Conservation (phyloP, 129 eudicot genomes). For the Lactuca sativa region DNA sequence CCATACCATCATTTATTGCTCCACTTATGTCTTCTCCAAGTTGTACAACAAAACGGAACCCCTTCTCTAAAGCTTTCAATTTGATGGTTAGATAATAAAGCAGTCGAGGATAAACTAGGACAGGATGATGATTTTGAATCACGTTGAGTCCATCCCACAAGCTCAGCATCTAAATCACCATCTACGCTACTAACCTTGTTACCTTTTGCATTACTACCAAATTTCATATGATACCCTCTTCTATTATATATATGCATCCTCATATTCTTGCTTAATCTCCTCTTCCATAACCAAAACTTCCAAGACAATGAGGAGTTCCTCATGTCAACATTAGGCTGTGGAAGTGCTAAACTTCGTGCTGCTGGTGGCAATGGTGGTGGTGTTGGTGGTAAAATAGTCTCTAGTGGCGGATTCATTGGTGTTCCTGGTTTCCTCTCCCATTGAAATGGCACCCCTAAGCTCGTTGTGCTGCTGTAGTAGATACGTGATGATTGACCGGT, state of each 20-base stretch:
- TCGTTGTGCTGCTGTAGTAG: conserved; percentile 36
- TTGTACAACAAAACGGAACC: conserved; percentile 34
- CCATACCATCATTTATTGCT: conserved; percentile 14
- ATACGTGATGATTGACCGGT: conserved; percentile 59
- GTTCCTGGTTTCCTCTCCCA: conserved; percentile 89
- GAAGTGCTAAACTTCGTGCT: conserved; percentile 48
- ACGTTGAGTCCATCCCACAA: conserved; percentile 27
- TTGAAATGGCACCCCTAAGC: conserved; percentile 62
- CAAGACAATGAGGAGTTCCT: conserved; percentile 15
- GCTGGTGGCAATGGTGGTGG: conserved; percentile 51
- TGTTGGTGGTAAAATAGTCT: conserved; percentile 26
- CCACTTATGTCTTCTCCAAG: conserved; percentile 33
- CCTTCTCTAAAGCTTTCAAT: conserved; percentile 34
- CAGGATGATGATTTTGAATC: conserved; percentile 26
- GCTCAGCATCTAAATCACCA: conserved; percentile 26
- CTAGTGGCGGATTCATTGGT: conserved; percentile 43
- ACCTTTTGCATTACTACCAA: conserved; percentile 12
- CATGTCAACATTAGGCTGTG: conserved; percentile 33
- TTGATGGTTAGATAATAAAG: conserved; percentile 28
- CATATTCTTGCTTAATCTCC: conserved; percentile 35
- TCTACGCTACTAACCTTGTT: conserved; percentile 32
- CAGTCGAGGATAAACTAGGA: conserved; percentile 14
- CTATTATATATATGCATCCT: conserved; percentile 17
- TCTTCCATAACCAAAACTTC: conserved; percentile 45
- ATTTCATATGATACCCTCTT: conserved; percentile 12